Percentiles rank a stretch among this genome's conserved stretches.
Conservation (phyloP, 352 stramenopile genomes). For the Achlya hypogyna region DNA sequence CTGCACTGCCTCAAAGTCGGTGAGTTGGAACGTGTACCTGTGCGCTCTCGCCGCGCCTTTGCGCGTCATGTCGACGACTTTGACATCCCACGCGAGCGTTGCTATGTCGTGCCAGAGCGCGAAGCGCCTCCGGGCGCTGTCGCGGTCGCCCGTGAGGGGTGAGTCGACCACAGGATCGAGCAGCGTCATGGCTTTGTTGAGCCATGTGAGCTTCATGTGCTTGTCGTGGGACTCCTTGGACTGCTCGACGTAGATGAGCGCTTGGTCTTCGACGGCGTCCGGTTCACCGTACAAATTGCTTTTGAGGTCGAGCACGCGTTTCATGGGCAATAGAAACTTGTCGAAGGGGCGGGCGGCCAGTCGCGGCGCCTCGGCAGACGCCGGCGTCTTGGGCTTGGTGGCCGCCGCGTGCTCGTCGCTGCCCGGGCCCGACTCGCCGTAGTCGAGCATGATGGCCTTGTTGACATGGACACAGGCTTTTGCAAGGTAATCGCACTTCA, state of each 20-base stretch:
- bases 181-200: conserved; percentile 22
- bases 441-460: conserved; percentile 59
- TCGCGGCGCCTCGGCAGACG: conserved; percentile 26
- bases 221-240: conserved; percentile 53
- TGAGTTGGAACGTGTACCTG: conserved; percentile 30
- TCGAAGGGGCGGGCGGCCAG: conserved; percentile 42
- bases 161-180: conserved; percentile 13
- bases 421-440: conserved; percentile 24
- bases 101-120: conserved; percentile 39
- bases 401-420: conserved; percentile 23
- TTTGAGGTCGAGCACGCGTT: conserved; percentile 52
- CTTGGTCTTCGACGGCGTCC: conserved; percentile 28
- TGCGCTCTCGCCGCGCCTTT: conserved; percentile 28
- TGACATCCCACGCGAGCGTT: conserved; percentile 35
- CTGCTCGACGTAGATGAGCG: conserved; percentile 60
- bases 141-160: neutral
- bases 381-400: neutral
- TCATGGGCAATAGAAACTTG: conserved; percentile 54
- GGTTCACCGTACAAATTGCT: conserved; percentile 43
- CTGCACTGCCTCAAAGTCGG: conserved; percentile 13
- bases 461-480: conserved; percentile 60
- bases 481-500: conserved; percentile 72
- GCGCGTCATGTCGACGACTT: conserved; percentile 27
- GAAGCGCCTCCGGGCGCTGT: conserved; percentile 13
- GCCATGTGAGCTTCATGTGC: conserved; percentile 24